Percentiles rank a stretch among this genome's conserved stretches.
phyloP scores from a whole-genome alignment of 305 asterid species.

The Nicotiana rustica region DNA sequence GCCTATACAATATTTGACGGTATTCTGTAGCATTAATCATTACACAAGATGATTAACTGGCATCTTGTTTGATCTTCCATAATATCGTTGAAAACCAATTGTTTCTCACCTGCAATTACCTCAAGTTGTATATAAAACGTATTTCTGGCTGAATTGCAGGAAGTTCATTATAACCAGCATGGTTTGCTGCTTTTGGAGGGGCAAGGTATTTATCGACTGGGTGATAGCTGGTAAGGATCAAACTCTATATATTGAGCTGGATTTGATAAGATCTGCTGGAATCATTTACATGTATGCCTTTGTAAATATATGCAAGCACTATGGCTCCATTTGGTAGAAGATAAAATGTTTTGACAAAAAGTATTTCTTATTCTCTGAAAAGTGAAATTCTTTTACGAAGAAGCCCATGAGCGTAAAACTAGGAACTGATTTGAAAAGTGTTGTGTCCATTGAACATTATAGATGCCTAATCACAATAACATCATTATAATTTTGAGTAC shows the following conservation, averaged over 20 bases:
- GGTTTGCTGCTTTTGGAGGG: conserved; percentile 95
- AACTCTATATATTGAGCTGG: conserved; percentile 11
- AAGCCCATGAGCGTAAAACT: neutral
- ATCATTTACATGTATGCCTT: neutral
- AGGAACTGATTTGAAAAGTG: conserved; percentile 2
- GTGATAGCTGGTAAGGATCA: conserved; percentile 85
- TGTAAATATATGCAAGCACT: neutral
- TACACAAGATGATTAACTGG: conserved; percentile 9
- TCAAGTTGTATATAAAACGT: neutral
- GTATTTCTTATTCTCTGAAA: neutral
- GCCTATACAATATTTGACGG: neutral
- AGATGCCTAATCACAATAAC: neutral
- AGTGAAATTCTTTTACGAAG: neutral
- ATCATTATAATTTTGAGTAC: neutral
- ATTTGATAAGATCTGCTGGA: neutral
- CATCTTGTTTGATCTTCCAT: neutral
- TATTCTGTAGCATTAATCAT: neutral
- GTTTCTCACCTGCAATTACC: conserved; percentile 1
- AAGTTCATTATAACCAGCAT: conserved; percentile 96
- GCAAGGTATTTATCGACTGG: conserved; percentile 91
- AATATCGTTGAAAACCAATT: conserved; percentile 10
- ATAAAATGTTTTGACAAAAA: neutral
- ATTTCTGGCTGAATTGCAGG: conserved; percentile 56
- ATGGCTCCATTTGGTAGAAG: neutral
- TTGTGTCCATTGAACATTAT: neutral